phyloP scores from a whole-genome alignment of 2,329 filamentous ascomycete species.

The Trichoderma brevicompactum region DNA sequence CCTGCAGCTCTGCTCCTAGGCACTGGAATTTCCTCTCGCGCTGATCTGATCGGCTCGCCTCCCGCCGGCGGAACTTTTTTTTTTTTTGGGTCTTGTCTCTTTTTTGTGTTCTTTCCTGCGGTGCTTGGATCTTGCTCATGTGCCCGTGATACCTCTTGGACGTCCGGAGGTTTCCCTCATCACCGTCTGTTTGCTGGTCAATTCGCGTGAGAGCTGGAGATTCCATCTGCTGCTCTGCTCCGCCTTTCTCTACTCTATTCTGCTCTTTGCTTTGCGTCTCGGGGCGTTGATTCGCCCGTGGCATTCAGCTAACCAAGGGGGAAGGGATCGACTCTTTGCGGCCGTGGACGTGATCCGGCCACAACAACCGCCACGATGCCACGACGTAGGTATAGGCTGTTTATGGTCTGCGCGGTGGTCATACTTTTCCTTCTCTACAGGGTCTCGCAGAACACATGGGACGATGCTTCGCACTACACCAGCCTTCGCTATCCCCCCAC shows the following conservation, averaged over 20 bases:
- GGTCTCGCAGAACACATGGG: constrained; percentile 49
- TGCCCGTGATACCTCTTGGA: not conserved
- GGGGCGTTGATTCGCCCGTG: not conserved
- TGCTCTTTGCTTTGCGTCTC: not conserved
- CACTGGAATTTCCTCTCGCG: constrained; percentile 12
- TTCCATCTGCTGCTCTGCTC: not conserved
- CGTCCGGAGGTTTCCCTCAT: not conserved
- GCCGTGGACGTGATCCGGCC: not conserved
- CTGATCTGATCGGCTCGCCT: constrained; percentile 4
- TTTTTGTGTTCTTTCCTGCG: not conserved
- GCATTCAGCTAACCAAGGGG: constrained; percentile 2
- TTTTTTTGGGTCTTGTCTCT: not conserved
- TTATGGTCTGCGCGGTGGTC: constrained; percentile 59
- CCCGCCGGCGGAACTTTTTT: not conserved
- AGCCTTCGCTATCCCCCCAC: constrained; percentile 21
- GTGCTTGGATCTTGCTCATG: constrained; percentile 11
- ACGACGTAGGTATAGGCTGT: constrained; percentile 65
- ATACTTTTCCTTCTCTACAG: constrained; percentile 60
- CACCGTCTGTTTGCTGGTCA: not conserved
- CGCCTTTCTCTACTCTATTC: not conserved
- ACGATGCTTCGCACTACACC: constrained; percentile 31
- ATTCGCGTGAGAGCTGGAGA: not conserved
- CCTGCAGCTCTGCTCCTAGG: constrained; percentile 17
- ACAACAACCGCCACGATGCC: constrained; percentile 49
- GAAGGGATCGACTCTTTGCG: constrained; percentile 9